Percentiles rank a stretch among this genome's conserved stretches.
These are phyloP conservation scores for Nicotiana obtusifolia DNA, from an alignment of 257 asterid species.

Conservation along the genomic window DNA sequence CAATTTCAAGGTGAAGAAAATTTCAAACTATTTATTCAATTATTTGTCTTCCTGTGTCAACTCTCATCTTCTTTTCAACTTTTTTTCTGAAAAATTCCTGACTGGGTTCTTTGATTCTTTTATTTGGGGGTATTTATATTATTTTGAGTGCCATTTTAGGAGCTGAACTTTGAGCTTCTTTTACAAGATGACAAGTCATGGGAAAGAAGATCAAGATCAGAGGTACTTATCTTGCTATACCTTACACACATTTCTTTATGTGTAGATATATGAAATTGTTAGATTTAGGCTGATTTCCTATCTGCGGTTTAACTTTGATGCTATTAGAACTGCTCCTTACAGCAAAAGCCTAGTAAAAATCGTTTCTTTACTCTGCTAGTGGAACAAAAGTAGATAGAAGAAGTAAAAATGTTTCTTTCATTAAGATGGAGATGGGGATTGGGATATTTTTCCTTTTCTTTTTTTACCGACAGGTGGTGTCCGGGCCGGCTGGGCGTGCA, in stretches of 20 bases:
- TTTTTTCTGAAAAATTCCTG: neutral
- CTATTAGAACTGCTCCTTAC: neutral
- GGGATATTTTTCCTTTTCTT: neutral
- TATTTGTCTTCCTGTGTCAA: neutral
- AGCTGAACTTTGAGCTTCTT: constrained; percentile 19
- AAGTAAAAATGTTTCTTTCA: neutral
- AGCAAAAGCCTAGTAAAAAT: neutral
- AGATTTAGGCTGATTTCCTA: neutral
- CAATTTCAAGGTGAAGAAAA: neutral
- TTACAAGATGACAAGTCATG: constrained; percentile 38
- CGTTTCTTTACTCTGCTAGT: neutral
- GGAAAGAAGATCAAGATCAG: constrained; percentile 52
- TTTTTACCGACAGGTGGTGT: no score
- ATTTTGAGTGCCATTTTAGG: neutral
- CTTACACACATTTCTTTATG: neutral
- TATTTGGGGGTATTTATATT: neutral
- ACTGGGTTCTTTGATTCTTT: neutral
- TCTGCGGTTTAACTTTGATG: neutral
- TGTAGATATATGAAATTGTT: neutral
- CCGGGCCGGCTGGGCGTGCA: no score
- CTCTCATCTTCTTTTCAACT: neutral
- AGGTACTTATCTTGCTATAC: constrained; percentile 28
- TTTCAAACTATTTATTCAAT: neutral
- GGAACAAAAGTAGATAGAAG: neutral
- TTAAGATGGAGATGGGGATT: neutral